Conservation (phyloP, 306 rosid genomes). For the Pyrus bretschneideri region DNA sequence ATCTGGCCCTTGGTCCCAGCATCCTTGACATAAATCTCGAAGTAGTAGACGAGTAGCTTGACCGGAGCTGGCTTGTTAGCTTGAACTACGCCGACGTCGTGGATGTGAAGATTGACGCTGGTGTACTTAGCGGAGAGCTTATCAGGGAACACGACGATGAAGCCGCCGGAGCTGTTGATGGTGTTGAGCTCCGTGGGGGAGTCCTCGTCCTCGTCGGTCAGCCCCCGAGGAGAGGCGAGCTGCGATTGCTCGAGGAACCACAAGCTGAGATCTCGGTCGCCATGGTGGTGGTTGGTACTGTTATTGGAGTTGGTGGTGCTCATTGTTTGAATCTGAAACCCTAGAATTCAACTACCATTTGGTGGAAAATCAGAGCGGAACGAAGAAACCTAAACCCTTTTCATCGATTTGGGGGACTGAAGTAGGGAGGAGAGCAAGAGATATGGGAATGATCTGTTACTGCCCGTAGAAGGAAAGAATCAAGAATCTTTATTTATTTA, state of each 20-base stretch:
- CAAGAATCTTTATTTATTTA: neutral
- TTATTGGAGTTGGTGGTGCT: slow-evolving; percentile 11
- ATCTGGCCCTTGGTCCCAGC: slow-evolving; percentile 87
- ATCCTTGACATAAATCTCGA: slow-evolving; percentile 82
- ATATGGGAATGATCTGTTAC: neutral
- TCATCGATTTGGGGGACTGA: neutral
- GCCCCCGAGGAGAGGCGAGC: slow-evolving; percentile 28
- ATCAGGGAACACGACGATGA: slow-evolving; percentile 67
- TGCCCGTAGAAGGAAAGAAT: neutral
- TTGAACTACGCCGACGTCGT: slow-evolving; percentile 93
- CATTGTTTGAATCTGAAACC: slow-evolving; percentile 33
- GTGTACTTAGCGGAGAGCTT: slow-evolving; percentile 84
- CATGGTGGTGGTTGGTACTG: neutral
- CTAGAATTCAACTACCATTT: slow-evolving; percentile 32
- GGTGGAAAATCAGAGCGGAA: neutral
- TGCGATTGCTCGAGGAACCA: slow-evolving; percentile 60
- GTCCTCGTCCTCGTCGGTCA: slow-evolving; percentile 50
- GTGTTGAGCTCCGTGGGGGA: slow-evolving; percentile 84
- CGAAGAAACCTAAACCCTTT: neutral
- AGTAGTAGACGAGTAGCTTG: slow-evolving; percentile 74
- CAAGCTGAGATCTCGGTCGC: slow-evolving; percentile 45
- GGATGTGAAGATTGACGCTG: slow-evolving; percentile 65
- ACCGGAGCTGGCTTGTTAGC: slow-evolving; percentile 74
- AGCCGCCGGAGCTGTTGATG: slow-evolving; percentile 90
- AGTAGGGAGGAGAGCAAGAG: neutral